Evolutionary conservation across 768 basidiomycete genomes (phyloP), one percentile per base, ranked within the genome.

Genomic region (Podaxis sp.): DNA sequence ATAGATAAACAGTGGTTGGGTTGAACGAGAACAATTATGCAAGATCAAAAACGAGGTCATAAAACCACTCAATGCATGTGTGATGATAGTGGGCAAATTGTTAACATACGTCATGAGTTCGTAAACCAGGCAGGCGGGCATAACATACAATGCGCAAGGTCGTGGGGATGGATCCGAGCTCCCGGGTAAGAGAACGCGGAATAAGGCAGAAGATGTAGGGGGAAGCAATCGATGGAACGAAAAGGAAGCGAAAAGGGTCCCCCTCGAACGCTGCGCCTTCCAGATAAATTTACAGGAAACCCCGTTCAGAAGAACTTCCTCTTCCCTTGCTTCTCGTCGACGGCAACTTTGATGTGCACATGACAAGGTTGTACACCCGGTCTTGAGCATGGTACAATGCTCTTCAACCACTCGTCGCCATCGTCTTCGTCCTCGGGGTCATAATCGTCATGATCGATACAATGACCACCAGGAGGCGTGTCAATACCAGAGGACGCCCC

Each of bases 391-490:
- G 87, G 77, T 48, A 76, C 80, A 67, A 99, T 87, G 64, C 74
- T 77, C 78, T 84, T 86, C 64, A 99, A 70, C 97, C 97, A 99
- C 67, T 88, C 82, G 71, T 99, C 96, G 1, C 92, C 93, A 54
- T 88, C 85, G 60, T 92, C 87, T 72, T 87, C 89, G 54, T 88
- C 89, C 66, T 84, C 90, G 52, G 79, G 82, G 59, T 82, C 82
- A 64, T 79, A 81, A 60, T 87, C 84, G 69, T 86, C 84, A 69
- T 92, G 89, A 69, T 90, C 88, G 33, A 82, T 79, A 67, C 86
- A 88, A 61, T 79, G 71, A 39, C 78, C 81, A 8, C 73, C 77
- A 8, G 73, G 77, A 36, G 83, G 80, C 46, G 76, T 76, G 19
- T 79, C 79, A 46, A 54, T 56, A 36, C 60, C 64, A 57, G 66